A percentile compares a stretch with the other conserved stretches of the same genome.
phyloP scores from a whole-genome alignment of 208 protist genomes.

The Histomonas meleagridis region DNA sequence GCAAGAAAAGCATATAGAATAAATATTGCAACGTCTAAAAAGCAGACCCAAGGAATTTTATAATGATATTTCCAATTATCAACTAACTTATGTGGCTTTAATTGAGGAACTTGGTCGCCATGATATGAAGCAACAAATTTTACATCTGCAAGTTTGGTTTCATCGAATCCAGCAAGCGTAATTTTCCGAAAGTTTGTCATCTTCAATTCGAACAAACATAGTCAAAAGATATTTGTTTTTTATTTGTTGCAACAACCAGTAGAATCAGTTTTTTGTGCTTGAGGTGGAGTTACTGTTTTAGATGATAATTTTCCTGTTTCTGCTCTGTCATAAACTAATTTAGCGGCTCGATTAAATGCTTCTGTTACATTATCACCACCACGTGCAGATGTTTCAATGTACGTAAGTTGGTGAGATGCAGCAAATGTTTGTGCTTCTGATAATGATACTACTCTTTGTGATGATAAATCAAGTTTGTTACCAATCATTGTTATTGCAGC shows the following conservation, averaged over 20 bases:
- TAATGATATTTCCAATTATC: background rate
- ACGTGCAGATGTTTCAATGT: constrained; percentile 7
- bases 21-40: background rate
- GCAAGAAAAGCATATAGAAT: background rate
- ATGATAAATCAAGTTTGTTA: background rate
- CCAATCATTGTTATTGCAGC: background rate
- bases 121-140: too few relatives aligned
- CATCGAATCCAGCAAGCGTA: too few relatives aligned
- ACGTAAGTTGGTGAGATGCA: background rate
- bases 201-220: too few relatives aligned
- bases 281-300: background rate
- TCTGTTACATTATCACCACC: constrained; percentile 3
- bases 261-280: too few relatives aligned
- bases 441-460: background rate
- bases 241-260: too few relatives aligned
- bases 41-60: background rate
- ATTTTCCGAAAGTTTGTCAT: too few relatives aligned
- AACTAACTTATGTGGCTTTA: background rate
- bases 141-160: too few relatives aligned
- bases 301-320: background rate
- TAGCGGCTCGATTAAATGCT: background rate
- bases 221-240: too few relatives aligned
- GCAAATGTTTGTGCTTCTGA: constrained; percentile 17
- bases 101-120: too few relatives aligned
- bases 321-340: background rate